These are phyloP conservation scores for Setaria viridis DNA, from an alignment of 202 grass and related monocot genomes.

Conservation along the genomic window DNA sequence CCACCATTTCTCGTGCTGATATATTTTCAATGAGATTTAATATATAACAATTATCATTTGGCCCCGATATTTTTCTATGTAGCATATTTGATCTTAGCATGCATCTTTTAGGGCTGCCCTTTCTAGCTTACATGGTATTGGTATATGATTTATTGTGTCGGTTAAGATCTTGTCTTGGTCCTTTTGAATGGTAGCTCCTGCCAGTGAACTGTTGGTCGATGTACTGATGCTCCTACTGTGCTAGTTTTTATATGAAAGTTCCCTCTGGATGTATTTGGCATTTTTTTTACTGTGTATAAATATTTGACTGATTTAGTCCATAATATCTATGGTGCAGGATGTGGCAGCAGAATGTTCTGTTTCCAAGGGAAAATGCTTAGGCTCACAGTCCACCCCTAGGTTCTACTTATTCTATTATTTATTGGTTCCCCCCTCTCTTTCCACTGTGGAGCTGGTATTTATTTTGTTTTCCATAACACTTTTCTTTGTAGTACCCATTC, in stretches of 20 bases:
- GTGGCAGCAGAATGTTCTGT: slow-evolving; percentile 20
- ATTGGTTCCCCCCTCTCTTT: neutral
- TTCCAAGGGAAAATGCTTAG: slow-evolving; percentile 37
- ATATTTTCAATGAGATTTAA: slow-evolving; percentile 22
- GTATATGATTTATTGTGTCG: neutral
- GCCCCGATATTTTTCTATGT: neutral
- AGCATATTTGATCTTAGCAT: neutral
- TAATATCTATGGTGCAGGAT: slow-evolving; percentile 50
- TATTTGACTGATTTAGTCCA: slow-evolving; percentile 19
- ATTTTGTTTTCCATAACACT: neutral
- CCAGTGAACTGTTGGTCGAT: slow-evolving; percentile 6
- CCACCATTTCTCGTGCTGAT: slow-evolving; percentile 21
- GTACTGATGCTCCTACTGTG: slow-evolving; percentile 3
- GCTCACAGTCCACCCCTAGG: slow-evolving; percentile 49
- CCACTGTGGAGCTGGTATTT: neutral
- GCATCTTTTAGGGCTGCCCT: neutral
- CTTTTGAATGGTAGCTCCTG: slow-evolving; percentile 9
- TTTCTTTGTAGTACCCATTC: slow-evolving; percentile 29
- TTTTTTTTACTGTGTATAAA: slow-evolving; percentile 27
- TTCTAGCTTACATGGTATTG: neutral
- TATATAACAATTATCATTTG: neutral
- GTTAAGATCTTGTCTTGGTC: slow-evolving; percentile 12
- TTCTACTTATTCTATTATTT: slow-evolving; percentile 28
- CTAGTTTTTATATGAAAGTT: slow-evolving; percentile 23
- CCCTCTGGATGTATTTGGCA: neutral